Base-by-base conservation (phyloP, 164 flowering plant genomes). In the Buxus sempervirens region DNA sequence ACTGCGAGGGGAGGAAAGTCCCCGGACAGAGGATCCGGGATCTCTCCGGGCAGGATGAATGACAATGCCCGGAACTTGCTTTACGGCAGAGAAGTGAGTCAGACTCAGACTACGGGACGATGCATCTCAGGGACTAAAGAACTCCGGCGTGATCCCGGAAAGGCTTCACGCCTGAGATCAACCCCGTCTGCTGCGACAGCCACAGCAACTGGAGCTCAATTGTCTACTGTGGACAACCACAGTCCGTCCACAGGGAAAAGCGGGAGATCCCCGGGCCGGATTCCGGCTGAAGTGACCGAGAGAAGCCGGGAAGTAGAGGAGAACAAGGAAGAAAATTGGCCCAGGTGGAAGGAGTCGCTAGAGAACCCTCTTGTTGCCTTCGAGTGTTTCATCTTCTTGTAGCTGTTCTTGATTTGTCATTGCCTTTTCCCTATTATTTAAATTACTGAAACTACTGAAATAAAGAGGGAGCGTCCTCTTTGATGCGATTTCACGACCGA, bases 371-470 rank as follows among this genome's bases (percentile, higher is more conserved):
- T 77, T 32, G 91, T 87, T 24, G 85, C 91, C 1, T 72, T 87
- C 63, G 91, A 87, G 49, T 87, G 91, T 56, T 87, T 87, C 74
- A 87, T 87, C 36, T 87, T 87, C 69, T 84, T 87, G 21, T 84
- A 68, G 59, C 16, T 25, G 20, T 16, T 60, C 38, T 32, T 32
- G 38, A 32, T 32, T 32, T 32, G 3, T 32, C 38, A 32, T 32
- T 32, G 3, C 7, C 7, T 32, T 32, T 32, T 32, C 38, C 7
- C 7, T 3, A 32, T 32, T 32, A 32, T 32, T 32, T 7, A 32
- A 32, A 32, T 32, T 7, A 32, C 38, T 32, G 38, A 32, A 32
- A 32, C 38, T 32, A 32, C 7, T 32, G 38, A 32, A 32, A 3
- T 32, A 7, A 32, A 7, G 5, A 7, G 38, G 38, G 38, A 32